Evolutionary conservation across 371 early-diverging fungal species (phyloP).

Genomic region (Phascolomyces articulosus): DNA sequence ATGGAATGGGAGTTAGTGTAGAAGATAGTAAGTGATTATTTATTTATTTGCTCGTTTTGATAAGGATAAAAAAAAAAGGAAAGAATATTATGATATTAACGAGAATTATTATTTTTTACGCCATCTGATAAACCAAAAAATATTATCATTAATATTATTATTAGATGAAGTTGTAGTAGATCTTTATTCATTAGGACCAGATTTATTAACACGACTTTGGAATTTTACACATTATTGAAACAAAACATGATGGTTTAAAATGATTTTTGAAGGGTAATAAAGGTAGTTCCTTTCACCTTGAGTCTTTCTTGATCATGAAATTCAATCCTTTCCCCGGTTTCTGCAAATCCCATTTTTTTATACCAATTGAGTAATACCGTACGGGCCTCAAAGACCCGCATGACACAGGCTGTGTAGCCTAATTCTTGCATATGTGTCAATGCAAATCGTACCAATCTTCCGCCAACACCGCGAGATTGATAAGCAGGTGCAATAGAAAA

Average conservation of each 20-base stretch:
- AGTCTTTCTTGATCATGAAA: background rate
- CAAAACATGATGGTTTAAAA: background rate
- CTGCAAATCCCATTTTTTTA: background rate
- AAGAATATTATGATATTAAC: too few relatives aligned
- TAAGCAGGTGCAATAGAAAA: background rate
- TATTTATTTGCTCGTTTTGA: too few relatives aligned
- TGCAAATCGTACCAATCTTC: background rate
- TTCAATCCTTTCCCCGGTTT: background rate
- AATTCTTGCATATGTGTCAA: background rate
- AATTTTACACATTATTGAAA: constrained; percentile 33
- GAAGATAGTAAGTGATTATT: constrained; percentile 28
- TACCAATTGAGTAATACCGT: background rate
- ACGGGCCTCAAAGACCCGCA: background rate
- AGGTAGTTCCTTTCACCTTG: background rate
- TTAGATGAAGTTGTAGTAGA: constrained; percentile 46
- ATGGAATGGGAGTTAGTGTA: constrained; percentile 25
- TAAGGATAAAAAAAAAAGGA: too few relatives aligned
- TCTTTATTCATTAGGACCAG: constrained; percentile 47
- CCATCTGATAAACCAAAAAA: too few relatives aligned
- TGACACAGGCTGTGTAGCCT: background rate
- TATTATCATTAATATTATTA: background rate
- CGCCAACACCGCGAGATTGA: background rate
- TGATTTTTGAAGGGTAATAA: background rate
- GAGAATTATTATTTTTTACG: too few relatives aligned
- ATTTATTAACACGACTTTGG: constrained; percentile 38